phyloP scores from a whole-genome alignment of 164 flowering plant genomes.

The Cinnamomum chago region DNA sequence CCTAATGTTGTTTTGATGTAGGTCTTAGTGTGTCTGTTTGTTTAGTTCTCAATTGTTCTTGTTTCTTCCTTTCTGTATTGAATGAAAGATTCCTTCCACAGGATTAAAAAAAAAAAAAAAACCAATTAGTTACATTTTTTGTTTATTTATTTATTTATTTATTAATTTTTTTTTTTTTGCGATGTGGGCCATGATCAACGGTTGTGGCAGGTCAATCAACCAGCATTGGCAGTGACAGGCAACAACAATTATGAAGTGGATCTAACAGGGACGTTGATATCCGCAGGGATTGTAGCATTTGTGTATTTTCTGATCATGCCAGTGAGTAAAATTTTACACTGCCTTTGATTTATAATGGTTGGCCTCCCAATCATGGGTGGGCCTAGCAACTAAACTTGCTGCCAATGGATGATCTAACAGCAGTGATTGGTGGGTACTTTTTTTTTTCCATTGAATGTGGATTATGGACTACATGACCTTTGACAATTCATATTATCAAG shows the following conservation, averaged over 20 bases:
- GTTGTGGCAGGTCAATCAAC: constrained; percentile 50
- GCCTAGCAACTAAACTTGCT: no score
- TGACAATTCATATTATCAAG: no score
- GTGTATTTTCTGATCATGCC: constrained; percentile 65
- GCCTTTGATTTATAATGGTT: not conserved
- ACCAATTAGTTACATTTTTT: not conserved
- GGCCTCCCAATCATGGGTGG: not conserved
- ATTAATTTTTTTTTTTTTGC: not conserved
- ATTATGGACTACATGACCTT: no score
- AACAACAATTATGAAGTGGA: constrained; percentile 57
- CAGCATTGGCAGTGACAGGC: constrained; percentile 76
- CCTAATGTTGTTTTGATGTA: no score
- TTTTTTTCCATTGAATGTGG: no score
- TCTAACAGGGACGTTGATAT: constrained; percentile 31
- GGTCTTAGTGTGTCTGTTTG: no score
- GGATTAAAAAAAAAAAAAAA: not conserved
- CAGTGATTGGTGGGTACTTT: no score
- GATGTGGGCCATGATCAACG: not conserved
- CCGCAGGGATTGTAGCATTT: constrained; percentile 50
- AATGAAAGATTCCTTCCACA: not conserved
- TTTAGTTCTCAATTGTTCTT: no score
- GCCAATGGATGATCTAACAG: no score
- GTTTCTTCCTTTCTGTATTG: no score
- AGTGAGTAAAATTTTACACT: constrained; percentile 32
- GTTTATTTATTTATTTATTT: not conserved